Evolutionary conservation across 176 grass and related monocot species (phyloP).

Genomic region (Oryza meridionalis): DNA sequence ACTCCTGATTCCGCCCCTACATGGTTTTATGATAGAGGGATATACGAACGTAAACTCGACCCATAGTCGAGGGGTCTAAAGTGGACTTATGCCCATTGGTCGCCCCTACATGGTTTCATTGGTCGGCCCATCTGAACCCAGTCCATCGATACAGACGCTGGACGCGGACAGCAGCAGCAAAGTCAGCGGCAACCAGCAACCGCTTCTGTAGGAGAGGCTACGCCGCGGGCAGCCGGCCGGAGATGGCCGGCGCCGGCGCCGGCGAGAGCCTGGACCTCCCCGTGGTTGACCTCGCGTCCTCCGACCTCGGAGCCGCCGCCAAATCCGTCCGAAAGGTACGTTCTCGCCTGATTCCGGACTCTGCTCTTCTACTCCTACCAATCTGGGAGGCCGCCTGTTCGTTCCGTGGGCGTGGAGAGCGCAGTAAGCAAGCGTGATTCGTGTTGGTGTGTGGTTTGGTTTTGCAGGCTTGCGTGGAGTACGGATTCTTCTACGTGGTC

Average conservation of each 20-base stretch:
- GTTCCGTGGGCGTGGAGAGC: background rate
- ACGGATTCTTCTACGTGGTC: conserved; percentile 85
- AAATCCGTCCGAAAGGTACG: conserved; percentile 59
- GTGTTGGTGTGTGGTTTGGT: background rate
- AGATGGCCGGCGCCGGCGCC: conserved; percentile 28
- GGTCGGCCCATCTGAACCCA: no score
- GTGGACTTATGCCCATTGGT: no score
- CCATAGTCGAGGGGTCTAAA: no score
- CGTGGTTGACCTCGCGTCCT: conserved; percentile 66
- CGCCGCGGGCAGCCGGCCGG: background rate
- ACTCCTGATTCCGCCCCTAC: no score
- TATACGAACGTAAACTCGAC: no score
- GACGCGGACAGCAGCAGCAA: no score
- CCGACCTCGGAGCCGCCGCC: conserved; percentile 53
- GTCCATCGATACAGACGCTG: no score
- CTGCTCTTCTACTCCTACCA: no score
- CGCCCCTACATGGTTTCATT: no score
- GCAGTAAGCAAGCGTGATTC: background rate
- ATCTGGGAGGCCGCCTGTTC: background rate
- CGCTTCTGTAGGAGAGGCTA: background rate
- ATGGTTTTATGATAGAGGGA: no score
- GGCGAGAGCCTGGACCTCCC: conserved; percentile 42
- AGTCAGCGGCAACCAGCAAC: no score
- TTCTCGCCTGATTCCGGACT: background rate
- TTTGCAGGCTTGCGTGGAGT: conserved; percentile 75